Base-by-base conservation (phyloP, 768 basidiomycete genomes). In the Paxillus rubicundulus region DNA sequence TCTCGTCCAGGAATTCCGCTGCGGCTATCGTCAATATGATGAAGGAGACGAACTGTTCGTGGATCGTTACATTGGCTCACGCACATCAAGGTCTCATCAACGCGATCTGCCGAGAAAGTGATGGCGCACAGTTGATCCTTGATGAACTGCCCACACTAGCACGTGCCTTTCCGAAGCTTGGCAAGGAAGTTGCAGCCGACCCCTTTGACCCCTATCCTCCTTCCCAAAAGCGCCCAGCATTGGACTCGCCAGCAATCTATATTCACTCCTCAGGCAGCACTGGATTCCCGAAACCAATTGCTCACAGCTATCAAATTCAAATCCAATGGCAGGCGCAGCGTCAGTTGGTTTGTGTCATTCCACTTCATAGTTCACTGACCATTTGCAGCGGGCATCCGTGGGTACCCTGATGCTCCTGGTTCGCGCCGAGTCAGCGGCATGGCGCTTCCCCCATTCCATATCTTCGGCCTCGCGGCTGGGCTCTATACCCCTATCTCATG, bases 221-320 rank as follows among this genome's bases (percentile, higher is more conserved):
- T 5, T 2, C 48, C 6, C 1, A 18, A 24, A 49, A 14, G 34
- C 55, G 52, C 9, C 58, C 64, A 8, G 63, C 66, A 9, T 49
- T 63, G 20, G 73, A 76, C 50, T 57, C 69, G 2, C 71, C 75
- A 14, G 73, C 72, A 0, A 48, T 77, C 14, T 76, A 79, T n/a
- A 55, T 80, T 47, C 79, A 80, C 53, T 77, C 78, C 0, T 79
- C 76, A 4, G 79, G 78, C 12, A 79, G 78, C 5, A 78, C 77
- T 3, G 79, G 77, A n/a, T 65, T 77, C 34, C 78, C 78, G 1
- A 80, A 80, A 59, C 70, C 77, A 1, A 74, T 80, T 27, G 55
- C 67, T 2, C 66, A 74, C 38, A 73, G 64, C 1, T 64, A 74
- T 47, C 63, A 60, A 24, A 59, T 61, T 9, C 47, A 75, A 20